phyloP scores from a whole-genome alignment of 2,329 filamentous ascomycete genomes.

The Fusarium guadeloupense region DNA sequence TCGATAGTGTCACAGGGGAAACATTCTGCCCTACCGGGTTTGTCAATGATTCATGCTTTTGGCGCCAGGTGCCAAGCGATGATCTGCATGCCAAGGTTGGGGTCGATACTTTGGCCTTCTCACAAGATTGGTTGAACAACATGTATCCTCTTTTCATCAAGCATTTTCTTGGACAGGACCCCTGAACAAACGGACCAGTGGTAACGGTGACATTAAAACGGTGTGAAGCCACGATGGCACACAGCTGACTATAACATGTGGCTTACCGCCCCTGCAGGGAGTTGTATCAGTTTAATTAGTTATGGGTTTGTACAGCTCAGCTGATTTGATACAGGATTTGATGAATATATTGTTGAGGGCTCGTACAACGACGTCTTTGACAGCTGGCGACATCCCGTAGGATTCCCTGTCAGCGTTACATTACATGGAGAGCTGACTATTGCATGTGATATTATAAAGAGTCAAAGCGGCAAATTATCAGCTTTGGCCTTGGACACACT shows the following conservation, averaged over 20 bases:
- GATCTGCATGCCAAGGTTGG: neutral
- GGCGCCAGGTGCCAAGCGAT: neutral
- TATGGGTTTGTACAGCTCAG: neutral
- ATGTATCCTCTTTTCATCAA: neutral
- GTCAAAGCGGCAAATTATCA: neutral
- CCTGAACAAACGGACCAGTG: neutral
- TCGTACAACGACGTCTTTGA: neutral
- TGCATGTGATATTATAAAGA: neutral
- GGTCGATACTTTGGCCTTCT: neutral
- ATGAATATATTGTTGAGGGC: neutral
- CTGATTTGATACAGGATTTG: neutral
- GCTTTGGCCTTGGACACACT: neutral
- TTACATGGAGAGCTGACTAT: neutral
- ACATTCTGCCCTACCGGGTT: neutral
- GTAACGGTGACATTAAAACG: neutral
- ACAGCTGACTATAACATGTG: conserved; percentile 14
- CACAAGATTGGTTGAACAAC: neutral
- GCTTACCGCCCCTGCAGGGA: conserved; percentile 10
- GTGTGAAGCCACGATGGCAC: neutral
- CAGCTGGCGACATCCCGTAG: neutral
- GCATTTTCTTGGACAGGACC: neutral
- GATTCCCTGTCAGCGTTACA: neutral
- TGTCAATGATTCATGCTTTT: neutral
- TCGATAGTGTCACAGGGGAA: neutral
- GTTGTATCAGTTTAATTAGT: neutral